Percentiles rank a stretch among this genome's conserved stretches.
These are phyloP conservation scores for Eragrostis tef DNA, from an alignment of 202 grass and related monocot genomes.

Conservation along the genomic window DNA sequence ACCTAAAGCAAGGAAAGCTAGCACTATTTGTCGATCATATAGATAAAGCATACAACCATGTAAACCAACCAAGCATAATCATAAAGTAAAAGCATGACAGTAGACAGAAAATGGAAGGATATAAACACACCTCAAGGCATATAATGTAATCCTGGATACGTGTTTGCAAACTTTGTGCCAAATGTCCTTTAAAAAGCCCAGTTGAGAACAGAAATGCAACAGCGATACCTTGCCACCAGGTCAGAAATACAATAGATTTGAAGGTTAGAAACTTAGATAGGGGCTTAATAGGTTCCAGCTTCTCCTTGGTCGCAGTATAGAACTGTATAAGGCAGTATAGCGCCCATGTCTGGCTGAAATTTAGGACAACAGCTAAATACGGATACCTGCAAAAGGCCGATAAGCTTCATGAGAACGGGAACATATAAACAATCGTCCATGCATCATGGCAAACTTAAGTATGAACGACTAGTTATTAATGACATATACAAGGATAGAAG, in stretches of 20 bases:
- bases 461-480: slow-evolving; percentile 7
- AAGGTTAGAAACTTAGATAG: slow-evolving; percentile 96
- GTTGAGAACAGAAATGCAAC: slow-evolving; percentile 96
- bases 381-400: slow-evolving; percentile 70
- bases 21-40: not conserved
- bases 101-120: slow-evolving; percentile 26
- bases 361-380: slow-evolving; percentile 90
- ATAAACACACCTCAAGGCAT: slow-evolving; percentile 87
- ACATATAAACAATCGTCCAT: slow-evolving; percentile 15
- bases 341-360: slow-evolving; percentile 99
- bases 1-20: slow-evolving; percentile 16
- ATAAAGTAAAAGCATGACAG: slow-evolving; percentile 32
- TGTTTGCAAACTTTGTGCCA: slow-evolving; percentile 85
- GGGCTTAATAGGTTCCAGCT: slow-evolving; percentile 89
- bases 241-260: slow-evolving; percentile 99
- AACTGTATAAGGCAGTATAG: slow-evolving; percentile 98
- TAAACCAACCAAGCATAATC: slow-evolving; percentile 5
- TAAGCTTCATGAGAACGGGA: slow-evolving; percentile 33
- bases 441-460: slow-evolving; percentile 26
- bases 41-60: slow-evolving; percentile 30
- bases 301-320: slow-evolving; percentile 92
- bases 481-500: slow-evolving; percentile 16
- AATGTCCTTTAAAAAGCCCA: slow-evolving; percentile 90
- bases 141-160: slow-evolving; percentile 97
- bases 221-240: slow-evolving; percentile 98